Conservation (phyloP, 2,329 filamentous ascomycete species). For the Verticillium alfalfae region DNA sequence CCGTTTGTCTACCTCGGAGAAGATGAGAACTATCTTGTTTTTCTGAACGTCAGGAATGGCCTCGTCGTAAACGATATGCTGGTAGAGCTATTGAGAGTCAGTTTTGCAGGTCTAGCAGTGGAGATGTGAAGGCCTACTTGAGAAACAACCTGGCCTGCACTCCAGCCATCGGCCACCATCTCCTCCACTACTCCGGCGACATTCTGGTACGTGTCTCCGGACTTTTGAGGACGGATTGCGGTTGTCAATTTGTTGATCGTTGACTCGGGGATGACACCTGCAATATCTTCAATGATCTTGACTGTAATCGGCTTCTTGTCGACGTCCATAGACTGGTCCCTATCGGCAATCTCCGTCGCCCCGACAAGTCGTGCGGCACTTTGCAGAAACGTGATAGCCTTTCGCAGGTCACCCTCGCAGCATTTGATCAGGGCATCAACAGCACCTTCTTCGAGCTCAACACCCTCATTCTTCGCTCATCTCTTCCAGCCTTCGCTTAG, state of each 20-base stretch:
- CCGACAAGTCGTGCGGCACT: conserved; percentile 87
- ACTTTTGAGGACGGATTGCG: conserved; percentile 68
- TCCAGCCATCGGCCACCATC: conserved; percentile 95
- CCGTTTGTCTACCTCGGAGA: conserved; percentile 92
- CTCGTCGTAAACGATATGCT: conserved; percentile 78
- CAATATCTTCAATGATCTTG: conserved; percentile 85
- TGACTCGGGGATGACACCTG: conserved; percentile 78
- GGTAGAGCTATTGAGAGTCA: conserved; percentile 60
- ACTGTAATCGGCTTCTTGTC: conserved; percentile 63
- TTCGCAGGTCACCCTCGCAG: conserved; percentile 89
- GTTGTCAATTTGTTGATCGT: conserved; percentile 67
- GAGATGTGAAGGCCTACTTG: conserved; percentile 50
- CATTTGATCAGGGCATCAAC: conserved; percentile 79
- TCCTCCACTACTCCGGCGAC: conserved; percentile 80
- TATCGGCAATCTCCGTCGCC: conserved; percentile 47
- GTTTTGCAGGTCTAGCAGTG: background rate
- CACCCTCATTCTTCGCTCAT: conserved; percentile 78
- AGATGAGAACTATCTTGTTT: conserved; percentile 81
- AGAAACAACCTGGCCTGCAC: conserved; percentile 77
- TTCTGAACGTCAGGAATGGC: conserved; percentile 79
- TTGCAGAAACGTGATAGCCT: conserved; percentile 94
- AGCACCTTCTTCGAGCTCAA: conserved; percentile 71
- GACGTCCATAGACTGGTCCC: conserved; percentile 57
- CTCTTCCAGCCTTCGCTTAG: conserved; percentile 69
- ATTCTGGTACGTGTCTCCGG: conserved; percentile 61